Percentiles rank a stretch among this genome's conserved stretches.
These are phyloP conservation scores for Coriaria nepalensis DNA, from an alignment of 306 rosid genomes.

Conservation along the genomic window DNA sequence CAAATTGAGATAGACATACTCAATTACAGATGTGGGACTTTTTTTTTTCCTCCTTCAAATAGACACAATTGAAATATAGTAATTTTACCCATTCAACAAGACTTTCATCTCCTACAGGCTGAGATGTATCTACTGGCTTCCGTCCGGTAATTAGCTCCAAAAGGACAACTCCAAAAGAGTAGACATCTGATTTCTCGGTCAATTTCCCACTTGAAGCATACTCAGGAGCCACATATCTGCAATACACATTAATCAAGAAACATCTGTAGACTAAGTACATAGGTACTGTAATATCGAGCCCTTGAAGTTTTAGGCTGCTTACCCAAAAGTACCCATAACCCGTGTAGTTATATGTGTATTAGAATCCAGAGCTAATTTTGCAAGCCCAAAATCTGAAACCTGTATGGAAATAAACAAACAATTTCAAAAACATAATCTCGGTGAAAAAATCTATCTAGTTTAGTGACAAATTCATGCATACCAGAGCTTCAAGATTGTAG, in stretches of 20 bases:
- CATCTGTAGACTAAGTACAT: no score
- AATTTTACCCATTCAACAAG: slow-evolving; percentile 1
- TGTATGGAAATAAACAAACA: slow-evolving; percentile 17
- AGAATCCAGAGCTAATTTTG: slow-evolving; percentile 69
- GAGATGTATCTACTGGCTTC: not conserved
- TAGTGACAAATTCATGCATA: slow-evolving; percentile 16
- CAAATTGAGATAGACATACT: not conserved
- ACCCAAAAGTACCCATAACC: slow-evolving; percentile 97
- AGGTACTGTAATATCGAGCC: no score
- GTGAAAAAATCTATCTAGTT: not conserved
- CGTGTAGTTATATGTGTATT: slow-evolving; percentile 72
- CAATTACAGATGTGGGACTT: not conserved
- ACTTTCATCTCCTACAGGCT: not conserved
- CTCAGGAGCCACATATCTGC: not conserved
- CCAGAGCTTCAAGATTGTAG: slow-evolving; percentile 69
- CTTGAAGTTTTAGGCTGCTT: slow-evolving; percentile 1
- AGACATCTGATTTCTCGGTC: slow-evolving; percentile 1
- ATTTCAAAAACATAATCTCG: slow-evolving; percentile 7
- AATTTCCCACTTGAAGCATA: slow-evolving; percentile 4
- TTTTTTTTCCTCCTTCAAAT: not conserved
- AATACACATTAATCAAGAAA: not conserved
- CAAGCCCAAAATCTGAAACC: slow-evolving; percentile 97
- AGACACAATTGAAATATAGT: not conserved
- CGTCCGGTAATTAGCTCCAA: slow-evolving; percentile 1
- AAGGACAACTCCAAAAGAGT: slow-evolving; percentile 4